These are phyloP conservation scores for Ilyonectria destructans DNA, from an alignment of 2,329 filamentous ascomycete genomes.

Conservation along the genomic window DNA sequence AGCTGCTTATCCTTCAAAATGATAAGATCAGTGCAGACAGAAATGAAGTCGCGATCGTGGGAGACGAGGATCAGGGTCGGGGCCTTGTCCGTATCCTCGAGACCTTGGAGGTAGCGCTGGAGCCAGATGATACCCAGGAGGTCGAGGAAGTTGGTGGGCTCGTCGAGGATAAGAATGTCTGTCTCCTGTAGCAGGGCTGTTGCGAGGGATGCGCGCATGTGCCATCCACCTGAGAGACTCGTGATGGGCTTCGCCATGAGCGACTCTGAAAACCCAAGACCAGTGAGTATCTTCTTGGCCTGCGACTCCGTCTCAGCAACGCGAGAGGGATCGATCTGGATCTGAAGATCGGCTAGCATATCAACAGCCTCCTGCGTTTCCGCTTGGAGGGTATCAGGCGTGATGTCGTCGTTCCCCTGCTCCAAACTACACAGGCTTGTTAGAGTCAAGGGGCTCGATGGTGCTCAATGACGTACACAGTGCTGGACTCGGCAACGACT, in stretches of 20 bases:
- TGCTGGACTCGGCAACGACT: constrained; percentile 71
- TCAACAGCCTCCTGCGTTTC: constrained; percentile 81
- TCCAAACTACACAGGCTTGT: constrained; percentile 55
- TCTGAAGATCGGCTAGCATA: constrained; percentile 78
- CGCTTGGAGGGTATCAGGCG: constrained; percentile 69
- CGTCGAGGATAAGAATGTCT: constrained; percentile 87
- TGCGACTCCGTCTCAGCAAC: constrained; percentile 76
- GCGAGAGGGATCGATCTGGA: constrained; percentile 77
- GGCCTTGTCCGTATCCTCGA: constrained; percentile 67
- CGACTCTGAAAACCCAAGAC: constrained; percentile 80
- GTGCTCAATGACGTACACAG: constrained; percentile 58
- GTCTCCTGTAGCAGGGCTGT: constrained; percentile 79
- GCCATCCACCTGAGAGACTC: constrained; percentile 84
- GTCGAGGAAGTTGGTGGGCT: constrained; percentile 91
- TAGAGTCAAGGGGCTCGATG: neutral
- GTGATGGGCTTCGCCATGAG: constrained; percentile 73
- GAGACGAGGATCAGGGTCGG: constrained; percentile 85
- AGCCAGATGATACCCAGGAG: constrained; percentile 89
- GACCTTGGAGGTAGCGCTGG: constrained; percentile 77
- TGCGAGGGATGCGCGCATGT: constrained; percentile 79
- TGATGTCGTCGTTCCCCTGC: constrained; percentile 71
- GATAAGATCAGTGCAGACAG: constrained; percentile 83
- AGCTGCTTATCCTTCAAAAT: constrained; percentile 82
- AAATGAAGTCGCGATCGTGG: constrained; percentile 87
- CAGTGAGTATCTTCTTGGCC: constrained; percentile 77